Evolutionary conservation across 139 green algal genomes (phyloP), one percentile per base, ranked within the genome.

Genomic region (Zygnema circumcarinatum): DNA sequence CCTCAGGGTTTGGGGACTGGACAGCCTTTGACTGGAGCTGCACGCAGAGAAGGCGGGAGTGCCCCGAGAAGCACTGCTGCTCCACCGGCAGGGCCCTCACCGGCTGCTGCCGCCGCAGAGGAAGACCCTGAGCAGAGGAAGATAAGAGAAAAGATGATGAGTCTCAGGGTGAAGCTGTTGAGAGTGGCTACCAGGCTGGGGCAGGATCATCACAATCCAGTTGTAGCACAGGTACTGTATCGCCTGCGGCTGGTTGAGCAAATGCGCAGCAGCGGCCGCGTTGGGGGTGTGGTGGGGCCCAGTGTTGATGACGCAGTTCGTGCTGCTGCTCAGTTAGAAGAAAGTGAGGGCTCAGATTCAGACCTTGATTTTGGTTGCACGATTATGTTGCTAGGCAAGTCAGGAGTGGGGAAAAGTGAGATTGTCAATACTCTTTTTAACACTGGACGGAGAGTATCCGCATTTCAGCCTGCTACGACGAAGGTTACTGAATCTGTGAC

Each of bases 211-310:
- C 75, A 84, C 39, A 90, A 92, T 81, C 86, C 36, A 40, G 85
- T 95, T n/a, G 91, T 95, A 0, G 86, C 93, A 73, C 87, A 91
- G 81, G 93, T 95, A 38, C 74, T 95, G 53, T 95, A 94, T 89
- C 93, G 95, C 33, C 87, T 97, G 73, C 88, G 92, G 76, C 91
- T 97, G 84, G 95, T 95, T n/a, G 95, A 97, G 92, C 90, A 94
- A 80, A 92, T 97, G 36, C 88, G 83, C 31, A 53, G 42, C 32
- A 74, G 56, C 62, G 90, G 53, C 42, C 93, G 36, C 38, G 67
- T 25, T 82, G 69, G 25, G 0, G 33, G 33, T 32, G 67, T 85
- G 33, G 54, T 79, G 1, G 81, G 41, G 67, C 56, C 35, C 42
- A 76, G 80, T 42, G 86, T 87, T 16, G 90, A 91, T 35, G 47